A percentile compares a stretch with the other conserved stretches of the same genome.
Conservation (phyloP, 2,329 filamentous ascomycete genomes). For the Beauveria caledonica region DNA sequence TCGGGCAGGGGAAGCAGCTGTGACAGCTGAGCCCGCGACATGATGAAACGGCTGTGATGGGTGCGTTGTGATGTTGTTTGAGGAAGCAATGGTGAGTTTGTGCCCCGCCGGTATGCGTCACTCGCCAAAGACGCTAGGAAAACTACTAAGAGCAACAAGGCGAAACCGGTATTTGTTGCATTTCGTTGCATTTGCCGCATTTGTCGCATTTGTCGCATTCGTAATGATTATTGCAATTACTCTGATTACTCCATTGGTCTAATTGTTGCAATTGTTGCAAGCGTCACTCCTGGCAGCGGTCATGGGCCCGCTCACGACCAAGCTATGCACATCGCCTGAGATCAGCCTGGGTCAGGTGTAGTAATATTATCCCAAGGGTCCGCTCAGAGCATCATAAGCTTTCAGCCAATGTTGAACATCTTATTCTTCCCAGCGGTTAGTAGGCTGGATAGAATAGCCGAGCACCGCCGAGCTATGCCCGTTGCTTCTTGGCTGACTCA, state of each 20-base stretch:
- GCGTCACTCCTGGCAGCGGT: background rate
- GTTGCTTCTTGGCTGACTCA: background rate
- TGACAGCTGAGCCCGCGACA: conserved; percentile 61
- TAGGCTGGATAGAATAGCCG: background rate
- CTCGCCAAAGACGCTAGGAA: background rate
- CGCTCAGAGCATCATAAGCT: background rate
- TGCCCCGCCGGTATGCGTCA: conserved; percentile 8
- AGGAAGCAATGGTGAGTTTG: background rate
- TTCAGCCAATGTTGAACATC: too few species aligned
- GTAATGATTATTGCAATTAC: too few species aligned
- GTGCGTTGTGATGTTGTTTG: background rate
- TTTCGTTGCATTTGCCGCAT: too few species aligned
- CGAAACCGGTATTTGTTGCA: too few species aligned
- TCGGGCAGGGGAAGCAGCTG: conserved; percentile 78
- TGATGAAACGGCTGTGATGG: conserved; percentile 19
- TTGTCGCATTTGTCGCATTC: too few species aligned
- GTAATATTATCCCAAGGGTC: background rate
- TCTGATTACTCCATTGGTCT: too few species aligned
- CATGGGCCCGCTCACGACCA: background rate
- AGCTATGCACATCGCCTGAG: background rate
- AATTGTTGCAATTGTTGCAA: background rate
- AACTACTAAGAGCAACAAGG: background rate
- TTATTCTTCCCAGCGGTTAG: background rate
- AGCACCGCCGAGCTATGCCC: conserved; percentile 10
- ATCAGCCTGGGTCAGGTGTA: conserved; percentile 2